phyloP scores from a whole-genome alignment of 2,329 filamentous ascomycete species.

The Cercospora sp. region DNA sequence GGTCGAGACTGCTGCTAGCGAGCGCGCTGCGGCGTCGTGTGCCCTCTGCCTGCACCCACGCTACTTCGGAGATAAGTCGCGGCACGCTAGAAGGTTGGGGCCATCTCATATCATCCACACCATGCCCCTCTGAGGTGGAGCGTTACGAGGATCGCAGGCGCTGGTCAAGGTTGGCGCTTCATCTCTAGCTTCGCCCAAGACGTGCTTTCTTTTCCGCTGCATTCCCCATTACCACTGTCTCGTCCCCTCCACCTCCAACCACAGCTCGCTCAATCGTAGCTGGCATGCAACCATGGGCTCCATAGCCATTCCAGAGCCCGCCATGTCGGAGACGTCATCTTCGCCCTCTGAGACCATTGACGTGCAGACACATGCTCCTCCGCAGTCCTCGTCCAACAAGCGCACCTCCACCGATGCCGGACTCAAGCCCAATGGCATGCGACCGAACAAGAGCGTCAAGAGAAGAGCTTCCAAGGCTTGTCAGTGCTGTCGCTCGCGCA shows the following conservation, averaged over 20 bases:
- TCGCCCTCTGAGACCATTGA: constrained; percentile 35
- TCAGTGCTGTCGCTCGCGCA: constrained; percentile 82
- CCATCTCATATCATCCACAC: constrained; percentile 23
- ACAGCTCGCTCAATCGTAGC: constrained; percentile 8
- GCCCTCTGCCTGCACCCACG: not conserved
- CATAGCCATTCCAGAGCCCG: constrained; percentile 26
- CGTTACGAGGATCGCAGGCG: constrained; percentile 20
- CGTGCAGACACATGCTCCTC: constrained; percentile 22
- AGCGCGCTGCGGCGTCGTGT: not conserved
- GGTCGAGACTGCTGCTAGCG: not conserved
- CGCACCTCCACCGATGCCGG: constrained; percentile 60
- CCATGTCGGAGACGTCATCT: constrained; percentile 35
- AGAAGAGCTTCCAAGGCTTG: constrained; percentile 88
- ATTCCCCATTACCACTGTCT: constrained; percentile 14
- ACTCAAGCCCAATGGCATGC: constrained; percentile 50
- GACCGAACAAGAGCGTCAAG: constrained; percentile 64
- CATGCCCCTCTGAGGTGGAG: constrained; percentile 26
- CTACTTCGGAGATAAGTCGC: constrained; percentile 28
- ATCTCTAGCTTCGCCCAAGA: constrained; percentile 18
- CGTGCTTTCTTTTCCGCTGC: constrained; percentile 18
- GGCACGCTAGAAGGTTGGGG: constrained; percentile 19
- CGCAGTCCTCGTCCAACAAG: constrained; percentile 43
- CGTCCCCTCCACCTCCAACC: constrained; percentile 10
- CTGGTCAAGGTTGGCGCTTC: constrained; percentile 24
- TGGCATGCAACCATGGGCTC: constrained; percentile 28